Conservation (phyloP, 306 rosid species). For the Begonia masoniana region DNA sequence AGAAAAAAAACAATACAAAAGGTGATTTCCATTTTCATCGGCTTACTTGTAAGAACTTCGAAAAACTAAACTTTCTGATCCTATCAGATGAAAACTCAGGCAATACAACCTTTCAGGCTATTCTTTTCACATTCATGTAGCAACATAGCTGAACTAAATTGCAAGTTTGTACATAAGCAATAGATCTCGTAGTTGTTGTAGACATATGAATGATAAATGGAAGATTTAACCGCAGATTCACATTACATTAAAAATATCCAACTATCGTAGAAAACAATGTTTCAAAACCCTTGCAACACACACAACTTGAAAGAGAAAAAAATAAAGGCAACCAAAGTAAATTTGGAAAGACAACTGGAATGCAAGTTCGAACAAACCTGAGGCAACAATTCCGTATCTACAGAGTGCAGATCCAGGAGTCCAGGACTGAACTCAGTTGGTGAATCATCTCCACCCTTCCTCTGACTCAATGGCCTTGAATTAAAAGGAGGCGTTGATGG, state of each 20-base stretch:
- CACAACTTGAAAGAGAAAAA: background rate
- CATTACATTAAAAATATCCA: background rate
- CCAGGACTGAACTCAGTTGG: constrained; percentile 89
- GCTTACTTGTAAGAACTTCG: too few relatives aligned
- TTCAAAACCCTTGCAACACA: background rate
- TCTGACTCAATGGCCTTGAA: constrained; percentile 26
- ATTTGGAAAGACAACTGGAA: background rate
- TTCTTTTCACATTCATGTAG: too few relatives aligned
- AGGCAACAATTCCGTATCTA: constrained; percentile 86
- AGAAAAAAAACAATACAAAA: too few relatives aligned
- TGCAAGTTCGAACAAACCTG: constrained; percentile 37
- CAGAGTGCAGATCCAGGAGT: constrained; percentile 87
- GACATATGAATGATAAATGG: background rate
- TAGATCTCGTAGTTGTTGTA: too few relatives aligned
- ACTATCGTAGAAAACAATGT: background rate
- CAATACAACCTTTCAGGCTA: too few relatives aligned
- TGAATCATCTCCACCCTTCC: constrained; percentile 57
- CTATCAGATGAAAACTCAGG: too few relatives aligned
- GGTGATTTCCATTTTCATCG: too few relatives aligned
- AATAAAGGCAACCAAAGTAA: background rate
- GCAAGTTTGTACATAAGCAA: too few relatives aligned
- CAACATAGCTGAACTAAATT: too few relatives aligned
- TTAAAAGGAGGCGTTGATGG: constrained; percentile 69
- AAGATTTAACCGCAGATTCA: constrained; percentile 2
- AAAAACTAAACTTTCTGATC: too few relatives aligned